Conservation (phyloP, 106 monocot genomes). For the Apostasia shenzhenica region DNA sequence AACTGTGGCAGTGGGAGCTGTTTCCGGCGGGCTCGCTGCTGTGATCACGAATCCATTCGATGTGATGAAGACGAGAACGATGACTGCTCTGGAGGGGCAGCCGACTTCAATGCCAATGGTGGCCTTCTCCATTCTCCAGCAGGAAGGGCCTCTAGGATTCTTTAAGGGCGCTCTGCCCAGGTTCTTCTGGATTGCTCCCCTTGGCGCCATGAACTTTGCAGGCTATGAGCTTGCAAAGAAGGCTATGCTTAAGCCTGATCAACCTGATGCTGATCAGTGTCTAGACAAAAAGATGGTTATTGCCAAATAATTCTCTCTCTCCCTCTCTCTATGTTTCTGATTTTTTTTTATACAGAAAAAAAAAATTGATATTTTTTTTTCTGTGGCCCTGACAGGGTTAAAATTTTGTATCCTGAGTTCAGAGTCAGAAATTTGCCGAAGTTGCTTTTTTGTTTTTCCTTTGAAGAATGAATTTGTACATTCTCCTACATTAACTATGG, state of each 20-base stretch:
- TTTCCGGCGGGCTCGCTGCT: conserved; percentile 91
- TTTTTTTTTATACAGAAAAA: no score
- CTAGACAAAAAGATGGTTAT: conserved; percentile 12
- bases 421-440: not conserved
- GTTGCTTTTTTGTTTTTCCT: no score
- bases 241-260: conserved; percentile 65
- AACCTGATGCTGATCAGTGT: conserved; percentile 6
- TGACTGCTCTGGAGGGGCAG: conserved; percentile 77
- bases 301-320: not conserved
- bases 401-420: not conserved
- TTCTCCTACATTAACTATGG: no score
- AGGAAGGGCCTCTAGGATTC: conserved; percentile 84
- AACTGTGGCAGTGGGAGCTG: conserved; percentile 69
- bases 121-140: conserved; percentile 73
- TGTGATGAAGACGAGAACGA: conserved; percentile 98
- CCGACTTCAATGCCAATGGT: conserved; percentile 80
- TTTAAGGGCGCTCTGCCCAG: conserved; percentile 98
- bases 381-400: no score
- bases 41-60: conserved; percentile 92
- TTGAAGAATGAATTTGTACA: no score
- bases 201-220: conserved; percentile 98
- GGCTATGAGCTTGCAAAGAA: conserved; percentile 98
- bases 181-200: conserved; percentile 99
- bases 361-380: no score
- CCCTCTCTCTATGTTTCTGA: no score